These are phyloP conservation scores for Ramularia collo-cygni DNA, from an alignment of 2,329 filamentous ascomycete genomes.

Conservation along the genomic window DNA sequence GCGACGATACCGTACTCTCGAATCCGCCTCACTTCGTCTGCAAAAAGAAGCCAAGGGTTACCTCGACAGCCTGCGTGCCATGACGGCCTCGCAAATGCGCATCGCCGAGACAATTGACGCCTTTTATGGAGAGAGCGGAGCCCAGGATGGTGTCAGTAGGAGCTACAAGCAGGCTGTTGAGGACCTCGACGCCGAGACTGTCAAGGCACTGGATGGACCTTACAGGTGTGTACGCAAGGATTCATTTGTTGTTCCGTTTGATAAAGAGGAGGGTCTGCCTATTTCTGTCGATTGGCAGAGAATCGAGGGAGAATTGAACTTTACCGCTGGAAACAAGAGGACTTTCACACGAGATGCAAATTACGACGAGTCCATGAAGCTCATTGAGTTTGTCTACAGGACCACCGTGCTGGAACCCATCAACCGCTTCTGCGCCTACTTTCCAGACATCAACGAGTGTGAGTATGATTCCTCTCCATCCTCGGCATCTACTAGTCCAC, in stretches of 20 bases:
- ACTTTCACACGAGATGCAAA: conserved; percentile 14
- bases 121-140: conserved; percentile 94
- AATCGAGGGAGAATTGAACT: conserved; percentile 26
- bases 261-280: conserved; percentile 15
- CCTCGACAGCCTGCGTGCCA: conserved; percentile 90
- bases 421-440: conserved; percentile 92
- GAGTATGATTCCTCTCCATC: conserved; percentile 27
- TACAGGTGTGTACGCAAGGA: conserved; percentile 56
- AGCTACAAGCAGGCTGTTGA: conserved; percentile 99
- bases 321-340: conserved; percentile 18
- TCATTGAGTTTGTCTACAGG: conserved; percentile 40
- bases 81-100: conserved; percentile 98
- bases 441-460: conserved; percentile 98
- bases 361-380: conserved; percentile 17
- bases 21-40: conserved; percentile 80
- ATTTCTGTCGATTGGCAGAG: conserved; percentile 14
- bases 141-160: conserved; percentile 87
- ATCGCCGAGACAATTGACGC: conserved; percentile 99
- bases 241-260: conserved; percentile 12
- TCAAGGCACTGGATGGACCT: conserved; percentile 94
- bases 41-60: conserved; percentile 99
- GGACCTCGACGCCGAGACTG: conserved; percentile 94
- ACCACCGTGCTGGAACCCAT: conserved; percentile 95
- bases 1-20: conserved; percentile 95
- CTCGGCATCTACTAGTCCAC: conserved; percentile 3